Evolutionary conservation across 2,329 filamentous ascomycete species (phyloP).

Genomic region (Cercospora sp.): DNA sequence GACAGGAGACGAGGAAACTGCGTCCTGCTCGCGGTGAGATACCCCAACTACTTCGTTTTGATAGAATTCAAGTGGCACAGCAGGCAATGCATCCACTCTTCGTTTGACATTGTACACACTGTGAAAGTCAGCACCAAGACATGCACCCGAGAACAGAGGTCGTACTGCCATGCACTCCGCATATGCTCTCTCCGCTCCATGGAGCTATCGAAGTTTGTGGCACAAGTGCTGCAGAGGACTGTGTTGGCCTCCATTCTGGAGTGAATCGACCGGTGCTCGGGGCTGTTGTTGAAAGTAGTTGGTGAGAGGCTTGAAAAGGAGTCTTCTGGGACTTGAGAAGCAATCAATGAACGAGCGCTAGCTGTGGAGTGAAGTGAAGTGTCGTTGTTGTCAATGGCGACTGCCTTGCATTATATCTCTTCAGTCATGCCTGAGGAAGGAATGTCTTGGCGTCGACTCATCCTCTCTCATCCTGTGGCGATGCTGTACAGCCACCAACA

Average conservation of each 20-base stretch:
- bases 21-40: neutral
- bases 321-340: no score
- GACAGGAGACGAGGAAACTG: no score
- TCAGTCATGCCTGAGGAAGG: neutral
- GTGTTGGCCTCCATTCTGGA: neutral
- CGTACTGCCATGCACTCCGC: slow-evolving; percentile 23
- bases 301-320: no score
- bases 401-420: neutral
- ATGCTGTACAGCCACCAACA: neutral
- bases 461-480: neutral
- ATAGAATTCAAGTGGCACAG: slow-evolving; percentile 12
- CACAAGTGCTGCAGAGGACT: slow-evolving; percentile 25
- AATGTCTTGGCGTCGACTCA: neutral
- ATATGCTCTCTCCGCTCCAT: slow-evolving; percentile 23
- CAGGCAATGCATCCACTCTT: slow-evolving; percentile 17
- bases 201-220: slow-evolving; percentile 16
- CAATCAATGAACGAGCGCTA: neutral
- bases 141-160: no score
- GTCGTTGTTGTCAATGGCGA: neutral
- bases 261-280: neutral
- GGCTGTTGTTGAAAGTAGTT: neutral
- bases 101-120: slow-evolving; percentile 26
- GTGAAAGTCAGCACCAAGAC: neutral
- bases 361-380: neutral
- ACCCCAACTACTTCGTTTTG: neutral